phyloP scores from a whole-genome alignment of 2,329 filamentous ascomycete genomes.

The Penicillium sp. region DNA sequence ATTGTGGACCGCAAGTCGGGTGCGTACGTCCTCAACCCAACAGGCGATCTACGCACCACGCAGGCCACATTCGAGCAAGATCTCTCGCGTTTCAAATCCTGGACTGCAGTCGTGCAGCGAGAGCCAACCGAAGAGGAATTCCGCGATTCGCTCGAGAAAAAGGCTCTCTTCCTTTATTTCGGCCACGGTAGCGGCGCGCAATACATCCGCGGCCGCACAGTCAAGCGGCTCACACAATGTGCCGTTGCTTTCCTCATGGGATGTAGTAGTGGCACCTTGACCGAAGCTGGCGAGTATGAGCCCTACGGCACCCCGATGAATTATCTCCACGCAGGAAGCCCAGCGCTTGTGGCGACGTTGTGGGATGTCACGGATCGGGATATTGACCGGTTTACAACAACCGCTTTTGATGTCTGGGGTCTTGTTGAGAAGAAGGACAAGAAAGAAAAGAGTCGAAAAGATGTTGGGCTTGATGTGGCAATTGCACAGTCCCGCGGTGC shows the following conservation, averaged over 20 bases:
- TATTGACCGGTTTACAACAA: conserved; percentile 86
- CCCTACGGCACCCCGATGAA: conserved; percentile 86
- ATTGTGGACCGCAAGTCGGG: conserved; percentile 38
- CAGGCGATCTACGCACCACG: conserved; percentile 76
- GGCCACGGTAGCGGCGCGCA: conserved; percentile 93
- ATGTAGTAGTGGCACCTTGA: conserved; percentile 80
- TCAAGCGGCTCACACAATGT: conserved; percentile 75
- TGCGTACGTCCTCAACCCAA: conserved; percentile 83
- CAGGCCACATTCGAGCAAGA: conserved; percentile 69
- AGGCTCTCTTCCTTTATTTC: conserved; percentile 84
- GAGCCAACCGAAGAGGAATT: conserved; percentile 77
- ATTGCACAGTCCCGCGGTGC: conserved; percentile 70
- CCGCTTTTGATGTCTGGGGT: conserved; percentile 83
- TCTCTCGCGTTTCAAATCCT: conserved; percentile 56
- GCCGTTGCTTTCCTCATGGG: conserved; percentile 89
- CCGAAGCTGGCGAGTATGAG: conserved; percentile 82
- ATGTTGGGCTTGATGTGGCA: conserved; percentile 70
- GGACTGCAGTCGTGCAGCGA: conserved; percentile 67
- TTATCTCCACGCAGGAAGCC: conserved; percentile 84
- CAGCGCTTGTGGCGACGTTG: conserved; percentile 84
- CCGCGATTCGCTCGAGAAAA: conserved; percentile 61
- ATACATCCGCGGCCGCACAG: conserved; percentile 81
- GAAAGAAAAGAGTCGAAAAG: conserved; percentile 30
- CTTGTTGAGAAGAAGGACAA: conserved; percentile 54
- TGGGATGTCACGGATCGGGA: conserved; percentile 99